phyloP scores from a whole-genome alignment of 257 asterid genomes.

The Thymus mandschuricus region DNA sequence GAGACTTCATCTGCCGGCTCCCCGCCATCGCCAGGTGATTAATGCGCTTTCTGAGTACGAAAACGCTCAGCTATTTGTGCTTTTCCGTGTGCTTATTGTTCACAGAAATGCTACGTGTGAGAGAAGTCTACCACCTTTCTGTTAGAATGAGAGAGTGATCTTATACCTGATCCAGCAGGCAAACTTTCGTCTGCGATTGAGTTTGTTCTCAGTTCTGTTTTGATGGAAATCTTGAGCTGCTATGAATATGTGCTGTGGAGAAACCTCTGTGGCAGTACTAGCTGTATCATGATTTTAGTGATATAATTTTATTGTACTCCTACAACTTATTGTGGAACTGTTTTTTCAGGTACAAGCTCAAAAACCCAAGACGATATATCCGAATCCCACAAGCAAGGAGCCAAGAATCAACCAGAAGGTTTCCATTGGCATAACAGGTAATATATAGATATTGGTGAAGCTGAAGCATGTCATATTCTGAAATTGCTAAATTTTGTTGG shows the following conservation, averaged over 20 bases:
- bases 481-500: constrained; percentile 30
- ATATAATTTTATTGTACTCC: not conserved
- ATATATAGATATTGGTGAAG: constrained; percentile 22
- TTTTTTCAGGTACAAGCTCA: constrained; percentile 50
- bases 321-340: constrained; percentile 29
- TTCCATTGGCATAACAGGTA: constrained; percentile 95
- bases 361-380: constrained; percentile 62
- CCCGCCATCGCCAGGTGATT: constrained; percentile 62
- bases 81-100: not conserved
- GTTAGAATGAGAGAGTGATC: constrained; percentile 23
- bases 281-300: constrained; percentile 10
- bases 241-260: constrained; percentile 5
- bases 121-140: constrained; percentile 17
- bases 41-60: not conserved
- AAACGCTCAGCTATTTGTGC: not conserved
- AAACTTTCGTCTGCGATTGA: not conserved
- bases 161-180: constrained; percentile 2
- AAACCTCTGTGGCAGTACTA: constrained; percentile 18
- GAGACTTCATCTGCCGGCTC: constrained; percentile 57
- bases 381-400: constrained; percentile 69
- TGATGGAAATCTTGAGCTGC: not conserved
- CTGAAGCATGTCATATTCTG: constrained; percentile 23
- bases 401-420: constrained; percentile 80
- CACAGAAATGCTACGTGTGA: not conserved
- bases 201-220: not conserved